Percentiles rank a stretch among this genome's conserved stretches.
phyloP scores from a whole-genome alignment of 2,329 filamentous ascomycete species.

The Penicillium brasilianum region DNA sequence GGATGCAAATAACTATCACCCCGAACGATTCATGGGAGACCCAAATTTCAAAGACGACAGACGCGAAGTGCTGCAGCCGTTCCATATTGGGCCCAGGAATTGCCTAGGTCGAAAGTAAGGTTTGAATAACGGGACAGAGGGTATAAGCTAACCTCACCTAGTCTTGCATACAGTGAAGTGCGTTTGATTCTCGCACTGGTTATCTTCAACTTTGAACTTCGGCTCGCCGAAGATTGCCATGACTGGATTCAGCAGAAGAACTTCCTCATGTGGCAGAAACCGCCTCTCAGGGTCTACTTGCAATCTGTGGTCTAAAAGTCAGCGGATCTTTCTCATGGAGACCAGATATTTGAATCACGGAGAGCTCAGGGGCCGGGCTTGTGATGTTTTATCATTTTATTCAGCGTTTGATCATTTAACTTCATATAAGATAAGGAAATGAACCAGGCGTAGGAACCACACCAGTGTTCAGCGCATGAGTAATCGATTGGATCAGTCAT shows the following conservation, averaged over 20 bases:
- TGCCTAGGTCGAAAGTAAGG: constrained; percentile 57
- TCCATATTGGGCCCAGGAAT: constrained; percentile 55
- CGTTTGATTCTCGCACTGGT: constrained; percentile 55
- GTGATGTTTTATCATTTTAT: too few species aligned
- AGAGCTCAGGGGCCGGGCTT: too few species aligned
- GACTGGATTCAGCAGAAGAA: constrained; percentile 50
- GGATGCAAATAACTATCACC: constrained; percentile 52
- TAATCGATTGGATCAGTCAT: too few species aligned
- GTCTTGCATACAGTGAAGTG: constrained; percentile 58
- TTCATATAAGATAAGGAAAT: too few species aligned
- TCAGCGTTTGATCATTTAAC: too few species aligned
- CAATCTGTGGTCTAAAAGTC: constrained; percentile 28
- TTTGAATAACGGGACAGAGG: constrained; percentile 26
- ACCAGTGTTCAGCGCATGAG: too few species aligned
- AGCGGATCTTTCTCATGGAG: too few species aligned
- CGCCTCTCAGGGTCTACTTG: constrained; percentile 43
- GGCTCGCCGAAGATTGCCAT: constrained; percentile 43
- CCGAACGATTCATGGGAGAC: constrained; percentile 47
- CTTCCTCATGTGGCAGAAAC: constrained; percentile 52
- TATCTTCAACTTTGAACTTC: constrained; percentile 57
- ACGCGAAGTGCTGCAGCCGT: constrained; percentile 54
- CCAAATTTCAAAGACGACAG: constrained; percentile 49
- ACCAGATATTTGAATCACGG: too few species aligned
- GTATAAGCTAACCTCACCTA: constrained; percentile 26
- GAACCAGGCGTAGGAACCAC: too few species aligned